Evolutionary conservation across 2,329 filamentous ascomycete genomes (phyloP).

Genomic region (Zasmidium angulare): DNA sequence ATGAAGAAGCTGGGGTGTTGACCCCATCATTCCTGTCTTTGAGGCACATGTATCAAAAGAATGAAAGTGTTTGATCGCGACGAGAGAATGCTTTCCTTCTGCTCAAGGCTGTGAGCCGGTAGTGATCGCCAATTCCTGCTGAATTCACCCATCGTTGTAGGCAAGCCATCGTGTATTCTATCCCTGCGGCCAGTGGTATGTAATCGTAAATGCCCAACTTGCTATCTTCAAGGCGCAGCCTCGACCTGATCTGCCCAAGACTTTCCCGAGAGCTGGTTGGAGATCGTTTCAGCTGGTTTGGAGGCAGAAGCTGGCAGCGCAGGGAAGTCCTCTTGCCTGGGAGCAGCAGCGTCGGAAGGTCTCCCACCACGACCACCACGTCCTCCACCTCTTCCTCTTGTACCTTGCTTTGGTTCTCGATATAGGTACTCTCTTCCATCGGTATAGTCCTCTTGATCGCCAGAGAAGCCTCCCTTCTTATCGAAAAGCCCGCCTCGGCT

Average conservation of each 20-base stretch:
- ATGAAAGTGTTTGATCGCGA: no score
- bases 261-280: constrained; percentile 14
- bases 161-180: no score
- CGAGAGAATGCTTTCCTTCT: no score
- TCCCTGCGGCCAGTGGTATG: no score
- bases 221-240: constrained; percentile 6
- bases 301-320: constrained; percentile 37
- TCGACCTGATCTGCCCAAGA: constrained; percentile 51
- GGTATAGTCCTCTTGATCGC: constrained; percentile 33
- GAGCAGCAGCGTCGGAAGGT: constrained; percentile 23
- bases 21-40: no score
- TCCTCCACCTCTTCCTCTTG: constrained; percentile 12
- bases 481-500: constrained; percentile 27
- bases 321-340: constrained; percentile 47
- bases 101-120: no score
- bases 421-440: constrained; percentile 37
- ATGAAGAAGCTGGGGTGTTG: no score
- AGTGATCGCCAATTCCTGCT: no score
- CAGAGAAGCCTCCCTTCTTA: constrained; percentile 27
- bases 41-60: no score
- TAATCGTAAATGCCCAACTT: neutral
- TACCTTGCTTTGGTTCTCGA: constrained; percentile 28
- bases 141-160: no score
- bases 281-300: neutral
- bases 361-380: constrained; percentile 27